phyloP scores from a whole-genome alignment of 768 basidiomycete species.

The Porphyrellus cyaneotinctus region DNA sequence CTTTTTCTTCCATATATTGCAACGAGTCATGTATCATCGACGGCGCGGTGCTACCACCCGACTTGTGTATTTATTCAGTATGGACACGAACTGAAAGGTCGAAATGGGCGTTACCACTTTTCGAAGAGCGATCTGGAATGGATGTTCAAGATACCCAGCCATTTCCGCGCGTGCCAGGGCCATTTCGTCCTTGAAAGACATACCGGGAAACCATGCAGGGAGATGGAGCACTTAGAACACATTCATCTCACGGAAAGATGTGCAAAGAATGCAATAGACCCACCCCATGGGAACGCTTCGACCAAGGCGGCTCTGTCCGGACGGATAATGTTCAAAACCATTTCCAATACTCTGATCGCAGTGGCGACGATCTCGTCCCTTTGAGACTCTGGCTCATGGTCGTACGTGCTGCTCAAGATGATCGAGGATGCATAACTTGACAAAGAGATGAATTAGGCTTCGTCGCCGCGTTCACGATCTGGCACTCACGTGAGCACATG shows the following conservation, averaged over 20 bases:
- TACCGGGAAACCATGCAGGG: not conserved
- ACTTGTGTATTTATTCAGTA: not conserved
- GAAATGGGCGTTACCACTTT: not conserved
- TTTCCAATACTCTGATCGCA: not conserved
- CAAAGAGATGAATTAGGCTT: not conserved
- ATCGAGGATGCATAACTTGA: not conserved
- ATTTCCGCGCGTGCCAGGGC: not conserved
- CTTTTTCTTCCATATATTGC: not conserved
- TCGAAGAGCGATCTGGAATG: not conserved
- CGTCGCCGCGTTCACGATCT: not conserved
- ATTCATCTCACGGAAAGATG: not conserved
- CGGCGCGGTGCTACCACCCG: not conserved
- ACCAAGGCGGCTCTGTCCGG: not conserved
- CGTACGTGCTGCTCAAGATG: not conserved
- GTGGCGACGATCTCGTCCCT: not conserved
- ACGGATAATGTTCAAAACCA: not conserved
- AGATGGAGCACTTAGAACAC: not conserved
- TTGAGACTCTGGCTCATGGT: not conserved
- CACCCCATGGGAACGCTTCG: not conserved
- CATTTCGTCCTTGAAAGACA: not conserved
- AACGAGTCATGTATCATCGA: not conserved
- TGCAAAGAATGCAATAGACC: not conserved
- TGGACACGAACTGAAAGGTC: not conserved
- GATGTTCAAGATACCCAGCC: not conserved
- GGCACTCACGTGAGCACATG: not conserved